Base-by-base conservation (phyloP, 2,329 filamentous ascomycete genomes). In the Thelonectria blattea region DNA sequence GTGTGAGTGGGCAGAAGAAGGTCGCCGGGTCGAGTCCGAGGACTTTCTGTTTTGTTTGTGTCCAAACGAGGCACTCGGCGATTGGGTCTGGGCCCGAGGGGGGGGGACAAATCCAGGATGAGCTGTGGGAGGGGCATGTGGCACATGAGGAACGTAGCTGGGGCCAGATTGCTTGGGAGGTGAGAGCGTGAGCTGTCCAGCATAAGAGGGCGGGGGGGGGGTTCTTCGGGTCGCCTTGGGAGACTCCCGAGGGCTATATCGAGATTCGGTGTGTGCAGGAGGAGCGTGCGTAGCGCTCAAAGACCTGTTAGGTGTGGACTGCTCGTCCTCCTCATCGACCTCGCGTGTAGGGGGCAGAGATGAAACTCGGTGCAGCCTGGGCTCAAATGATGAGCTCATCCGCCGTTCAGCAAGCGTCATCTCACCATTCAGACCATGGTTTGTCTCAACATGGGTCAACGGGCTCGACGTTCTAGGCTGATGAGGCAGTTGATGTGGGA, bases 381-480 rank as follows among this genome's bases (percentile, higher is more conserved):
- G 78, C 65, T 88, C 86, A 64, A 85, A 82, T 1, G 82, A 83
- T 37, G 83, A 83, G 65, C 79, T 83, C 55, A 75, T 77, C 51
- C 83, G 81, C 45, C 83, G 78, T 58, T 83, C 79, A n/a, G 76
- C 66, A 39, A 78, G 71, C n/a, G 72, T 62, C 15, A 64, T 64
- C n/a, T 85, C 83, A 6, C 73, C 74, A 57, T 79, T 77, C 7
- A 68, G 41, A 14, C 48, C 53, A 43, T 61, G 77, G 8, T 78
- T 80, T 11, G 81, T 79, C 71, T 89, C 87, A 60, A 87, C 88
- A 66, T 89, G 85, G 6, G 87, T 87, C 60, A 89, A 73, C 1
- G 87, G 87, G 64, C 87, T 90, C 2, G 87, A 89, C 2, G 87
- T 89, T 63, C 87, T 79, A 9, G 87, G 87, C 61, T 86, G 81